phyloP scores from a whole-genome alignment of 148 eudicot species.

The Rhododendron henanense region DNA sequence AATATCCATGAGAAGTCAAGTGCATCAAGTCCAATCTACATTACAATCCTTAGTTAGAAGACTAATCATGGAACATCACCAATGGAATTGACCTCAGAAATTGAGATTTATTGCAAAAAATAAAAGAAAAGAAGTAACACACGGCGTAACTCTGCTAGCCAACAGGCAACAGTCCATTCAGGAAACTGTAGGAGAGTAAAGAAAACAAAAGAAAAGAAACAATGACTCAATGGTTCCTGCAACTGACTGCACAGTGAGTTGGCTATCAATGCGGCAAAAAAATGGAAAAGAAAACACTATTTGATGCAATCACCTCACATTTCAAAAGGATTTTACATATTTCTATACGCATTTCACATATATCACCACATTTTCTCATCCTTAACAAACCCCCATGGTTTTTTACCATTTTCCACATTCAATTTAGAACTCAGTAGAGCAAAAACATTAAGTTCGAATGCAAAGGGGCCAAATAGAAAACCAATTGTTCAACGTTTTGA shows the following conservation, averaged over 20 bases:
- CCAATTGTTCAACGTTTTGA: not conserved
- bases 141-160: not conserved
- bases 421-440: not conserved
- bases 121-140: not conserved
- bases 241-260: not conserved
- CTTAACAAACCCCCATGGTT: not conserved
- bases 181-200: not conserved
- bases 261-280: not conserved
- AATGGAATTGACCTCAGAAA: not conserved
- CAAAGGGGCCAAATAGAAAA: not conserved
- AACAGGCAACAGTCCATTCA: too few relatives aligned
- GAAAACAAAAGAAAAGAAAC: not conserved
- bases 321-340: not conserved
- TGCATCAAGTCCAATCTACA: not conserved
- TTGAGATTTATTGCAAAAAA: not conserved
- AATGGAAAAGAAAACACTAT: not conserved
- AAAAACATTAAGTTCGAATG: not conserved
- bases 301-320: not conserved
- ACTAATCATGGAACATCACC: conserved; percentile 5
- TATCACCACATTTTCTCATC: not conserved
- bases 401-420: not conserved
- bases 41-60: not conserved
- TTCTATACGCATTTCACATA: not conserved
- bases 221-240: not conserved
- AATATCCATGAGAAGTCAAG: not conserved